Base-by-base conservation (phyloP, 2,329 filamentous ascomycete genomes). In the Aspergillus transmontanensis region DNA sequence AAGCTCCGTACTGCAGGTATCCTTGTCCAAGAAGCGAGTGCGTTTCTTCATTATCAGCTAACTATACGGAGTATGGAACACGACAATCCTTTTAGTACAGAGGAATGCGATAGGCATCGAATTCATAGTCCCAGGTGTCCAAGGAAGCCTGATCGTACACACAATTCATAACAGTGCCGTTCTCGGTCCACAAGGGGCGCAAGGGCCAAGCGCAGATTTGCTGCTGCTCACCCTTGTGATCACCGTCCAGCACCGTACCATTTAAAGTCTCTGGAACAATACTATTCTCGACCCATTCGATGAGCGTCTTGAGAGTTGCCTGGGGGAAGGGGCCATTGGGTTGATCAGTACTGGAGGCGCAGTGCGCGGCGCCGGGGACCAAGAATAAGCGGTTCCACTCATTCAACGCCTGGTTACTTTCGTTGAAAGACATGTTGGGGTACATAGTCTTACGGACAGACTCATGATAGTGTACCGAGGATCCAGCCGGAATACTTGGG, bases 341-440 rank as follows among this genome's bases (percentile, higher is more conserved):
- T 73, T 83, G 80, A 1, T 80, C 72, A 6, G 72, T 61, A 72
- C 84, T 86, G 34, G 75, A 69, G 0, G 77, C 72, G 65, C 85
- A 87, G 73, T 86, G 84, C 0, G 76, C 83, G 0, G 81, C 85
- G 26, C 84, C 84, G 0, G 85, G 84, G n/a, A 87, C 70, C 0
- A 86, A 78, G 73, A 81, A 87, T 41, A 87, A 76, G 58, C 82
- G 80, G 73, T 86, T 88, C 79, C 83, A 88, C n/a, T 84, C 81
- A 36, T 78, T 71, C 6, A 87, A 73, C 2, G 81, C 78, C 6
- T 75, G 68, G 7, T 78, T 71, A 12, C 76, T 76, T 6, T 79
- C 77, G 4, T 79, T 74, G 63, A 77, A 78, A 4, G 72, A 69
- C 6, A 79, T 46, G 21, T 77, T 65, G 2, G 80, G 76, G 70